Percentiles rank a stretch among this genome's conserved stretches.
These are phyloP conservation scores for Chrysoporthe cubensis DNA, from an alignment of 2,329 filamentous ascomycete genomes.

Conservation along the genomic window DNA sequence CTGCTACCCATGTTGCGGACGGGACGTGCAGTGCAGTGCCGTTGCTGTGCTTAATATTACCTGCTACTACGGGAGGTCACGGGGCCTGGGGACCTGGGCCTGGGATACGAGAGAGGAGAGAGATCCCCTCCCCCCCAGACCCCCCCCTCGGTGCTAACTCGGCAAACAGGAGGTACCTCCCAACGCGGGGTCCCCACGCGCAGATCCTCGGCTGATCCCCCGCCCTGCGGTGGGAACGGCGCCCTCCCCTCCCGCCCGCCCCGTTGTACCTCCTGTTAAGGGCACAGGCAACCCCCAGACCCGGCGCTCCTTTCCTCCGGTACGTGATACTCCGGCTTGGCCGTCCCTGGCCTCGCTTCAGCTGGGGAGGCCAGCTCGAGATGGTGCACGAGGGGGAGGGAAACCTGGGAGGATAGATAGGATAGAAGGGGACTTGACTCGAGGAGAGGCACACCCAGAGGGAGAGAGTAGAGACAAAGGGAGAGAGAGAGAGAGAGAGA, in stretches of 20 bases:
- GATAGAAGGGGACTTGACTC: no score
- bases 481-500: neutral
- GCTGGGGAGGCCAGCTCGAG: no score
- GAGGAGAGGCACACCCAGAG: no score
- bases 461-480: no score
- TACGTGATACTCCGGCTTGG: neutral
- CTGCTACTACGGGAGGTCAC: neutral
- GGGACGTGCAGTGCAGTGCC: no score
- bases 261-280: neutral
- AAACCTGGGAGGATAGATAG: no score
- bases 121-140: no score
- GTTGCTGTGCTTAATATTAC: no score
- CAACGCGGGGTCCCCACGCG: slow-evolving; percentile 20
- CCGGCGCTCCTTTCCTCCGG: neutral
- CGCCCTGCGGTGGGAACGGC: neutral
- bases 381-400: no score
- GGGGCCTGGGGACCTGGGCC: neutral
- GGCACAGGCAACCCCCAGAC: neutral
- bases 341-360: no score
- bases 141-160: neutral
- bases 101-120: no score
- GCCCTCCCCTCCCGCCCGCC: neutral
- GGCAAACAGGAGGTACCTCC: slow-evolving; percentile 7
- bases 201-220: neutral
- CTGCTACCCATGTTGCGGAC: no score